Conservation (phyloP, 2,329 filamentous ascomycete genomes). For the Cladobotryum protrusum region DNA sequence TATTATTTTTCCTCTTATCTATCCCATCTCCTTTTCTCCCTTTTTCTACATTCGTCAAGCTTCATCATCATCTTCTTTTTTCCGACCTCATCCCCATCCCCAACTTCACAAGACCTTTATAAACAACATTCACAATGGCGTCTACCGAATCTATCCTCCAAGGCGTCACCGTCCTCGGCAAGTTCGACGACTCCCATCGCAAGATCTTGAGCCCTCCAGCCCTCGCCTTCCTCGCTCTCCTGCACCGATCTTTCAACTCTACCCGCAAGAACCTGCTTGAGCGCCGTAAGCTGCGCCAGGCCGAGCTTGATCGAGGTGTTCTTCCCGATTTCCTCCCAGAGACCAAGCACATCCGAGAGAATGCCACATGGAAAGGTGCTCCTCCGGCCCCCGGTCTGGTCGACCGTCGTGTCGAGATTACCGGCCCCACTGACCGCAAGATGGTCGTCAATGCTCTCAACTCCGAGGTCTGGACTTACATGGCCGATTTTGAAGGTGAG, state of each 20-base stretch:
- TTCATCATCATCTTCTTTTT: neutral
- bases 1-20: neutral
- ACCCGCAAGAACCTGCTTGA: constrained; percentile 86
- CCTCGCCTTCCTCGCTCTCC: constrained; percentile 82
- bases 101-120: neutral
- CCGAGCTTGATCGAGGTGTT: constrained; percentile 83
- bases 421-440: constrained; percentile 93
- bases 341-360: constrained; percentile 91
- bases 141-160: constrained; percentile 71
- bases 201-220: constrained; percentile 92
- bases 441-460: constrained; percentile 99
- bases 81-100: neutral
- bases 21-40: neutral
- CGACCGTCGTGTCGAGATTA: constrained; percentile 94
- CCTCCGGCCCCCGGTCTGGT: constrained; percentile 86
- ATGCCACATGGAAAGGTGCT: constrained; percentile 88
- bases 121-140: constrained; percentile 46
- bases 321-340: constrained; percentile 93
- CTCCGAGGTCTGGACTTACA: constrained; percentile 95
- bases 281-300: constrained; percentile 78
- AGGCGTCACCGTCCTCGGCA: constrained; percentile 80
- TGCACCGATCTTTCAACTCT: constrained; percentile 90
- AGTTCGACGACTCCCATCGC: constrained; percentile 69
- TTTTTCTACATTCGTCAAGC: neutral
- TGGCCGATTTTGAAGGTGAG: constrained; percentile 97